These are phyloP conservation scores for Podospora australis DNA, from an alignment of 495 filamentous ascomycete species.

Conservation along the genomic window DNA sequence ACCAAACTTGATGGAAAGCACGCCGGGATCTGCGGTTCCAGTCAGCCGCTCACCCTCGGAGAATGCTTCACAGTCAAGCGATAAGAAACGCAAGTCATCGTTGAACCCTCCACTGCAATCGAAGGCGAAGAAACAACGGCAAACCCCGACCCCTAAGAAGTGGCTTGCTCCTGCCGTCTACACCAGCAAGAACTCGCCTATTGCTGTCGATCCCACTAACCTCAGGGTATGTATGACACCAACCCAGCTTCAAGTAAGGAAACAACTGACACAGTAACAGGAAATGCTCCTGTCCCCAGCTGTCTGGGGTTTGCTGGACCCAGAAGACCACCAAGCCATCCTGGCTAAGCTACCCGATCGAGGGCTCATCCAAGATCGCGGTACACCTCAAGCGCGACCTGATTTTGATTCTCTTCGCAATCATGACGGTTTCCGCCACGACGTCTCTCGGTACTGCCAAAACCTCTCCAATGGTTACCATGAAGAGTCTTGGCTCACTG, in stretches of 20 bases:
- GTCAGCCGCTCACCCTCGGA: too few species aligned
- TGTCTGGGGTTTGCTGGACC: constrained; percentile 53
- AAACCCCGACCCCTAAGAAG: too few species aligned
- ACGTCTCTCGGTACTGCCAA: constrained; percentile 37
- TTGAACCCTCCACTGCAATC: neutral
- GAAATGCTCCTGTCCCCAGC: constrained; percentile 47
- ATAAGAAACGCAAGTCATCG: neutral
- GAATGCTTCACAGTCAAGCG: too few species aligned
- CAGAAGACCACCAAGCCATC: constrained; percentile 50
- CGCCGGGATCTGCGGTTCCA: too few species aligned
- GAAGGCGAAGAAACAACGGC: neutral
- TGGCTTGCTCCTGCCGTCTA: constrained; percentile 42
- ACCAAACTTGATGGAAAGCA: too few species aligned
- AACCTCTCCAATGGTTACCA: constrained; percentile 57
- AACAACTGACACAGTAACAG: too few species aligned
- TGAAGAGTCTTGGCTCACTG: constrained; percentile 57
- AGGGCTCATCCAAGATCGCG: constrained; percentile 26
- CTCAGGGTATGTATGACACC: constrained; percentile 54
- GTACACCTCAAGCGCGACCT: constrained; percentile 29
- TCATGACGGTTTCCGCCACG: constrained; percentile 40
- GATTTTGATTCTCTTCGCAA: constrained; percentile 31
- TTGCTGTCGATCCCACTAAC: constrained; percentile 48
- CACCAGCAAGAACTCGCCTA: constrained; percentile 48
- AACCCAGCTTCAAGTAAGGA: too few species aligned
- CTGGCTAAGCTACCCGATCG: constrained; percentile 51